A percentile compares a stretch with the other conserved stretches of the same genome.
Conservation (phyloP, 768 basidiomycete species). For the Cantharellus anzutake region DNA sequence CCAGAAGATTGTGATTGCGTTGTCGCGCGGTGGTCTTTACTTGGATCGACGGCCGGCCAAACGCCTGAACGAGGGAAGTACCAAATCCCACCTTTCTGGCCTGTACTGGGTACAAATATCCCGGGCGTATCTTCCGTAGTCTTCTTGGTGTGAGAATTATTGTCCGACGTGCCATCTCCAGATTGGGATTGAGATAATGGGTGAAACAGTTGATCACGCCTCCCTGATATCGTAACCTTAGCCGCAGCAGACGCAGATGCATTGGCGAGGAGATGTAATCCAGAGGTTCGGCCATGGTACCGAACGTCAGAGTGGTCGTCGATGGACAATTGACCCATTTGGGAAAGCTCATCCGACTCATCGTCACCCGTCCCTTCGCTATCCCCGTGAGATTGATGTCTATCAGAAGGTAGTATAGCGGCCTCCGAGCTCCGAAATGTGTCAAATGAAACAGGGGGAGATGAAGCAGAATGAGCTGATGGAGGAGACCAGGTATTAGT, state of each 20-base stretch:
- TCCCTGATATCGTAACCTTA: conserved; percentile 51
- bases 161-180: not conserved
- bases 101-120: not conserved
- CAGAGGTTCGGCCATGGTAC: conserved; percentile 74
- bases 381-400: not conserved
- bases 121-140: too few relatives aligned
- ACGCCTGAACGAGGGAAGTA: conserved; percentile 30
- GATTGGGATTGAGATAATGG: conserved; percentile 19
- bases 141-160: not conserved
- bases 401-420: not conserved
- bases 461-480: not conserved
- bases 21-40: not conserved
- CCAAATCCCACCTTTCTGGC: not conserved
- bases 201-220: conserved; percentile 55
- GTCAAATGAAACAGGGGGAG: not conserved
- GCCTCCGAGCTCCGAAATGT: not conserved
- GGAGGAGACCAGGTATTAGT: too few relatives aligned
- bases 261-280: conserved; percentile 40
- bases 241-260: conserved; percentile 12
- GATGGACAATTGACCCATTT: conserved; percentile 67
- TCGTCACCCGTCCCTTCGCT: conserved; percentile 23
- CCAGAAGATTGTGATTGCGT: not conserved
- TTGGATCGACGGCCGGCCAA: conserved; percentile 47
- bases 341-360: conserved; percentile 24
- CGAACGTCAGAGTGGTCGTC: conserved; percentile 77